These are phyloP conservation scores for Russula ochroleuca DNA, from an alignment of 768 basidiomycete species.

Conservation along the genomic window DNA sequence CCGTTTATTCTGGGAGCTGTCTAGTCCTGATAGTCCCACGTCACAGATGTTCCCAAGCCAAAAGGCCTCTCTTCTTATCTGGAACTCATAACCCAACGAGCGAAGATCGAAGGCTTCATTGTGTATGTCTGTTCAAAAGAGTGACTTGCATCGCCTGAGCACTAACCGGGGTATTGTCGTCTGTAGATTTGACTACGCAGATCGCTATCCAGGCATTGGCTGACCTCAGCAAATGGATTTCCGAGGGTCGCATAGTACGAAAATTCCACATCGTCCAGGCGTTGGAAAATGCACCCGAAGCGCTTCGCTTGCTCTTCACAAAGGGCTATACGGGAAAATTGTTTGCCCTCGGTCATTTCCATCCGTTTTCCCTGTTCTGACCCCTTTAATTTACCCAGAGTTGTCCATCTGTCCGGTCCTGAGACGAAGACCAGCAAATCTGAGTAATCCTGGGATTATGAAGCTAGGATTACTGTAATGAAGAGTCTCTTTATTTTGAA, in stretches of 20 bases:
- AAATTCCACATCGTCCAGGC: slow-evolving; percentile 79
- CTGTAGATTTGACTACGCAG: slow-evolving; percentile 66
- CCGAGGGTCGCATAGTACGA: slow-evolving; percentile 67
- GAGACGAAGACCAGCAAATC: slow-evolving; percentile 13
- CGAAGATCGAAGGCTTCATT: slow-evolving; percentile 80
- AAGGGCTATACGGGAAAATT: slow-evolving; percentile 81
- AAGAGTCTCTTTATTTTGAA: not conserved
- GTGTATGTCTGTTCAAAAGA: slow-evolving; percentile 45
- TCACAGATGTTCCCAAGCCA: slow-evolving; percentile 52
- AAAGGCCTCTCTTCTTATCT: slow-evolving; percentile 64
- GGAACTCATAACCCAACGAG: slow-evolving; percentile 70
- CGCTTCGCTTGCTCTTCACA: slow-evolving; percentile 66
- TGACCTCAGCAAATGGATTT: slow-evolving; percentile 55
- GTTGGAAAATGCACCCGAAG: slow-evolving; percentile 63
- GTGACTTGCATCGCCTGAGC: not conserved
- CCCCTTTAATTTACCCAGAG: slow-evolving; percentile 36
- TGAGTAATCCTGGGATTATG: not conserved
- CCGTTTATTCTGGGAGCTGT: not conserved
- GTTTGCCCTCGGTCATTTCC: slow-evolving; percentile 30
- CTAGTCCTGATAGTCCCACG: not conserved
- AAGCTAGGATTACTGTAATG: not conserved
- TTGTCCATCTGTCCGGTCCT: slow-evolving; percentile 52
- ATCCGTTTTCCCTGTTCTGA: slow-evolving; percentile 3
- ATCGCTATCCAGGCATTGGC: slow-evolving; percentile 54
- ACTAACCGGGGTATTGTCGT: not conserved